Conservation (phyloP, 306 rosid genomes). For the Senna siamea region DNA sequence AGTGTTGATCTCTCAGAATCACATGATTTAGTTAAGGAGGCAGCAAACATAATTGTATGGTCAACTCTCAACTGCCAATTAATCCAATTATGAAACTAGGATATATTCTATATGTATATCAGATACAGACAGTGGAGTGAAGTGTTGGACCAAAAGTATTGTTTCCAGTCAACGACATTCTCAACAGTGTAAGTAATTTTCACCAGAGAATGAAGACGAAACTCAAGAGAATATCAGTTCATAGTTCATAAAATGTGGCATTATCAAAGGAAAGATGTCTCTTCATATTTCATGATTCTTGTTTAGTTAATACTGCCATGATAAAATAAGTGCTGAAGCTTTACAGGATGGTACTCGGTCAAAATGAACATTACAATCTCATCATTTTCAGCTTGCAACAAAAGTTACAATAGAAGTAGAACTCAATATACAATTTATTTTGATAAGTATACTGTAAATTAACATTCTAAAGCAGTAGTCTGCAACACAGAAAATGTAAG, state of each 20-base stretch:
- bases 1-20: constrained; percentile 1
- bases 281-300: background rate
- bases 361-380: constrained; percentile 6
- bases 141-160: background rate
- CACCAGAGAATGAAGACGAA: constrained; percentile 24
- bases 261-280: constrained; percentile 19
- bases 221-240: constrained; percentile 6
- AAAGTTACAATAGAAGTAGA: too few species aligned
- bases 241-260: background rate
- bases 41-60: too few species aligned
- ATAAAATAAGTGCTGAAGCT: constrained; percentile 15
- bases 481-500: background rate
- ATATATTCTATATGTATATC: background rate
- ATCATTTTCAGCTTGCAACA: background rate
- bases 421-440: background rate
- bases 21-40: constrained; percentile 1
- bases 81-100: background rate
- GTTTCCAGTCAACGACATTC: background rate
- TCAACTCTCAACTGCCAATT: too few species aligned
- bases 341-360: constrained; percentile 25
- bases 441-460: background rate
- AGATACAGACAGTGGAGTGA: constrained; percentile 8
- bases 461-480: constrained; percentile 2
- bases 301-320: background rate
- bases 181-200: constrained; percentile 6